Conservation (phyloP, 2,329 filamentous ascomycete species). For the Nigrospora osmanthi region DNA sequence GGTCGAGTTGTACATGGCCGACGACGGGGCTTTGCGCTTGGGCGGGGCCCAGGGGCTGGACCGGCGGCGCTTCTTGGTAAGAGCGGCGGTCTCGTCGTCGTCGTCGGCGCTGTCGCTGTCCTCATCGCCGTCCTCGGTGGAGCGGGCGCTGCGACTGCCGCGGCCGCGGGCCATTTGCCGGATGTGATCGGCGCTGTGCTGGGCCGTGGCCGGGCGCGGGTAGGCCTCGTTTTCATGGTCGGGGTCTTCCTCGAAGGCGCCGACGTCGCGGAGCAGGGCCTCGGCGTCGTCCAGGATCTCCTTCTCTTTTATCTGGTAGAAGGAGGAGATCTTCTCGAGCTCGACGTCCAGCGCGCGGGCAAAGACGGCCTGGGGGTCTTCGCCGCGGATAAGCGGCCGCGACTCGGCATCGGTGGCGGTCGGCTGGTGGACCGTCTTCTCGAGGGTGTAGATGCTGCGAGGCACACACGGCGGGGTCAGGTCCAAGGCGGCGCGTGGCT, state of each 20-base stretch:
- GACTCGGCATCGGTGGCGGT: conserved; percentile 67
- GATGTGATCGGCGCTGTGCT: conserved; percentile 24
- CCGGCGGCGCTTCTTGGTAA: conserved; percentile 35
- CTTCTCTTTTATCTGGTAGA: conserved; percentile 82
- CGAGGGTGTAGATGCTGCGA: conserved; percentile 82
- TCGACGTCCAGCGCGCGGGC: conserved; percentile 75
- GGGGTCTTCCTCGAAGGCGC: conserved; percentile 55
- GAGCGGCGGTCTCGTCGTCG: conserved; percentile 45
- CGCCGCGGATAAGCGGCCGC: conserved; percentile 67
- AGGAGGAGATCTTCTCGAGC: conserved; percentile 87
- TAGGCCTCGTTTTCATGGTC: conserved; percentile 29
- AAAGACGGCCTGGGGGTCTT: conserved; percentile 77
- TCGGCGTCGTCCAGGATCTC: conserved; percentile 80
- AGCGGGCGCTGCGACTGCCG: conserved; percentile 32
- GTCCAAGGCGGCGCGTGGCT: not conserved
- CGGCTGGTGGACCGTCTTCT: conserved; percentile 69
- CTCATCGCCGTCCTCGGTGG: conserved; percentile 50
- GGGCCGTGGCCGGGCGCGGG: conserved; percentile 12
- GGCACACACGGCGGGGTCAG: conserved; percentile 2
- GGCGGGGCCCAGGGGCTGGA: conserved; percentile 23
- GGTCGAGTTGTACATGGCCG: conserved; percentile 29
- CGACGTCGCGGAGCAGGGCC: conserved; percentile 67
- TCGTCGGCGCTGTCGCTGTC: conserved; percentile 44
- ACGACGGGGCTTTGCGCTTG: conserved; percentile 25
- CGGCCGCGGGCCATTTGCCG: conserved; percentile 25